Evolutionary conservation across 371 early-diverging fungal species (phyloP).

Genomic region (Globomyces sp.): DNA sequence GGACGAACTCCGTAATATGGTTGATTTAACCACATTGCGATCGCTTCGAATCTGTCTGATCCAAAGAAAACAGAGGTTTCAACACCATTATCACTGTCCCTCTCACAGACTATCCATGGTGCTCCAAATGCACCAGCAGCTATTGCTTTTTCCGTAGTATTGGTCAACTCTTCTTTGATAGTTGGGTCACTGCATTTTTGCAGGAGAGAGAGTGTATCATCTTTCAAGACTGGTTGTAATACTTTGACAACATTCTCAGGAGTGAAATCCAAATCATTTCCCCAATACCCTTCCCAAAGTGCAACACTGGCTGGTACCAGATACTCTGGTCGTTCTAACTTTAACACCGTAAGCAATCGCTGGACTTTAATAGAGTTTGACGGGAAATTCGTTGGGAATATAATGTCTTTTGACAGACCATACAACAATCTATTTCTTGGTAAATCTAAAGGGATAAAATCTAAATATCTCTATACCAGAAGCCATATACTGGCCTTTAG

Average conservation of each 20-base stretch:
- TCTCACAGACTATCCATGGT: conserved; percentile 30
- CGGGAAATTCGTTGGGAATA: not conserved
- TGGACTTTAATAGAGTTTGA: not conserved
- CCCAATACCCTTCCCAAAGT: conserved; percentile 25
- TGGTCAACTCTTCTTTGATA: conserved; percentile 24
- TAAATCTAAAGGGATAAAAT: not conserved
- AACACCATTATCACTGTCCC: conserved; percentile 8
- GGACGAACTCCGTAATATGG: conserved; percentile 21
- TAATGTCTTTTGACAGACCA: not conserved
- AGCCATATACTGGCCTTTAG: conserved; percentile 34
- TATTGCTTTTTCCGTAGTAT: conserved; percentile 20
- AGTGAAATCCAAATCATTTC: conserved; percentile 17
- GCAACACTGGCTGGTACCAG: not conserved
- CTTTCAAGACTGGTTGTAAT: conserved; percentile 21
- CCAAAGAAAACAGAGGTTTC: conserved; percentile 27
- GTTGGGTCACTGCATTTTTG: not conserved
- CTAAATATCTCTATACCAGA: not conserved
- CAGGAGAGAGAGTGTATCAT: not conserved
- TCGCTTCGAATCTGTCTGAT: conserved; percentile 28
- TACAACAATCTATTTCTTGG: not conserved
- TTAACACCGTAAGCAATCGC: not conserved
- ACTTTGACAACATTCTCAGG: conserved; percentile 18
- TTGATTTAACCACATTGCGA: conserved; percentile 23
- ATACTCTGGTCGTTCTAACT: not conserved
- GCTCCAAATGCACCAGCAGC: conserved; percentile 31